These are phyloP conservation scores for Panicum virgatum DNA, from an alignment of 202 grass and related monocot species.

Conservation along the genomic window DNA sequence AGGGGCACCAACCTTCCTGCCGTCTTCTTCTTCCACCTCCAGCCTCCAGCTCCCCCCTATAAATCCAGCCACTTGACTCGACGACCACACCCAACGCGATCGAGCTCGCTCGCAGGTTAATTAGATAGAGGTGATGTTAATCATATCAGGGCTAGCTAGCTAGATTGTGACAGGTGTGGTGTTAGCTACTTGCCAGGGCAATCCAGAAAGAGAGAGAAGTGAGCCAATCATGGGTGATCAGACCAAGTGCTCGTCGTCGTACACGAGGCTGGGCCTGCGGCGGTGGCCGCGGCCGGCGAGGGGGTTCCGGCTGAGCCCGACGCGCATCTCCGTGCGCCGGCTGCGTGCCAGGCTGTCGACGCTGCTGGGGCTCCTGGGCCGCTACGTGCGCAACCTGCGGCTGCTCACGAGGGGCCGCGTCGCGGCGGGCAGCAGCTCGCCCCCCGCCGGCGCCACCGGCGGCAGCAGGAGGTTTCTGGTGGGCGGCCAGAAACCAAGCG, in stretches of 20 bases:
- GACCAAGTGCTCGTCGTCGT: slow-evolving; percentile 20
- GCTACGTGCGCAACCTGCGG: slow-evolving; percentile 37
- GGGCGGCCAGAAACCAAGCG: background rate
- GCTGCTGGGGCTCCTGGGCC: slow-evolving; percentile 39
- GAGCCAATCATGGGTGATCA: slow-evolving; percentile 22
- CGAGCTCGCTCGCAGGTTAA: background rate
- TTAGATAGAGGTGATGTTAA: too few species aligned
- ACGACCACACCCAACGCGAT: slow-evolving; percentile 14
- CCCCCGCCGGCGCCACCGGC: background rate
- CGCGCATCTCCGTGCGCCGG: slow-evolving; percentile 37
- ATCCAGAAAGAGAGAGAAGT: background rate
- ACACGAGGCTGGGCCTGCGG: slow-evolving; percentile 37
- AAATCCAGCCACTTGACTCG: slow-evolving; percentile 44
- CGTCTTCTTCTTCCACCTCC: slow-evolving; percentile 35
- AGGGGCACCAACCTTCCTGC: slow-evolving; percentile 52
- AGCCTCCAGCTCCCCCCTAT: background rate
- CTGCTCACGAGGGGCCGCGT: slow-evolving; percentile 36
- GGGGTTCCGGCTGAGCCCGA: slow-evolving; percentile 45
- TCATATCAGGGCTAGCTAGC: background rate
- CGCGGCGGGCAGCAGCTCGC: background rate
- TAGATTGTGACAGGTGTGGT: slow-evolving; percentile 5
- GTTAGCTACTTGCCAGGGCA: background rate
- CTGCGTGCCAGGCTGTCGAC: slow-evolving; percentile 47
- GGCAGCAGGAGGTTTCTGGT: background rate
- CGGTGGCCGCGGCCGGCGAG: slow-evolving; percentile 41